Percentiles rank a stretch among this genome's conserved stretches.
Evolutionary conservation across 805 yeast species (phyloP).

Genomic region (Cyberlindnera americana): DNA sequence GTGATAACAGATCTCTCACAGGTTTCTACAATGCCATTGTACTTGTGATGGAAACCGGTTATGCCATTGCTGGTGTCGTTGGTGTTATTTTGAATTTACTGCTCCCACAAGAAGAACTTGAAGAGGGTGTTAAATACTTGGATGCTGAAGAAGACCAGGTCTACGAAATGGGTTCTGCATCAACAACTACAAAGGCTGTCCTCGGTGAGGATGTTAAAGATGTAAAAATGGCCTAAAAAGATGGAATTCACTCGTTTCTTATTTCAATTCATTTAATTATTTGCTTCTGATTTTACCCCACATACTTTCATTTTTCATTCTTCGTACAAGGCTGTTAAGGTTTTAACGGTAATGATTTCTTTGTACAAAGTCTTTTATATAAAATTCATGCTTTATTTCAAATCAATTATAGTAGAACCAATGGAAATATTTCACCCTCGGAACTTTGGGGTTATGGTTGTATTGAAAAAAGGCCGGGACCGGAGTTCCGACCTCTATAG

Average conservation of each 20-base stretch:
- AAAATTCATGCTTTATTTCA: neutral
- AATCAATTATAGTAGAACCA: too few species aligned
- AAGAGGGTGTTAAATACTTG: constrained; percentile 16
- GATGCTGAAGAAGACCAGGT: constrained; percentile 18
- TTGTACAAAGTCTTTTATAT: neutral
- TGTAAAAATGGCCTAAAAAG: neutral
- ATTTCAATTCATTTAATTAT: too few species aligned
- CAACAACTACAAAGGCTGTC: constrained; percentile 4
- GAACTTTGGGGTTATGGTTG: too few species aligned
- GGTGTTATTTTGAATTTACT: constrained; percentile 58
- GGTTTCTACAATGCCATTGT: constrained; percentile 68
- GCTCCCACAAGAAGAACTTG: constrained; percentile 56
- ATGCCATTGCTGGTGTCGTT: constrained; percentile 64
- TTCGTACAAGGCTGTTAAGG: neutral
- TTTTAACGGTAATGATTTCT: neutral
- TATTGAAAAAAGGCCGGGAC: too few species aligned
- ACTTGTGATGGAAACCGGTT: constrained; percentile 69
- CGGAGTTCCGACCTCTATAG: too few species aligned
- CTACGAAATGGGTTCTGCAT: constrained; percentile 15
- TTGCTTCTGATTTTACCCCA: too few species aligned
- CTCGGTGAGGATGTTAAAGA: neutral
- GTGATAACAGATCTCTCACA: constrained; percentile 47
- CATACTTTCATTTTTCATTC: too few species aligned
- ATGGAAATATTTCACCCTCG: too few species aligned
- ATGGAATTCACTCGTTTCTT: neutral